Evolutionary conservation across 306 rosid genomes (phyloP).

Genomic region (Fagus sylvatica): DNA sequence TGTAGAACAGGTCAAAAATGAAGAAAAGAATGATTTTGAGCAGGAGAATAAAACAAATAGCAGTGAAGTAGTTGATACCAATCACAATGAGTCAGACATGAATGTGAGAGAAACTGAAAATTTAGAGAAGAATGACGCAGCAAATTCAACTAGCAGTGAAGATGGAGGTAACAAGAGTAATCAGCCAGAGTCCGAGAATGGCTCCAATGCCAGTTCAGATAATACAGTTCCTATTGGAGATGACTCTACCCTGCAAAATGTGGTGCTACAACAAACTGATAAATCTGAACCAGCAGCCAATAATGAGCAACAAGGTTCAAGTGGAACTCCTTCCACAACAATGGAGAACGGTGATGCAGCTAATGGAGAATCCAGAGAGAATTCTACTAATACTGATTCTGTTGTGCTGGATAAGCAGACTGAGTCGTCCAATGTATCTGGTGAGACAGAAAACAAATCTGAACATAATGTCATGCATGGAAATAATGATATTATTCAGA

Average conservation of each 20-base stretch:
- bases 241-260: conserved; percentile 36
- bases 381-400: conserved; percentile 23
- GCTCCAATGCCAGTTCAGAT: conserved; percentile 25
- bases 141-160: conserved; percentile 28
- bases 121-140: conserved; percentile 30
- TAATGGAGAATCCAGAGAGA: conserved; percentile 39
- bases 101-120: conserved; percentile 34
- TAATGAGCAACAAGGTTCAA: conserved; percentile 37
- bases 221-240: conserved; percentile 39
- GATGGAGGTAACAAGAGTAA: conserved; percentile 38
- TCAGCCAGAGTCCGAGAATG: conserved; percentile 33
- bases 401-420: background rate
- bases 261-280: conserved; percentile 25
- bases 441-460: background rate
- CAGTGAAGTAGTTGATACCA: conserved; percentile 21
- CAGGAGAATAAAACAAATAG: conserved; percentile 40
- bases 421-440: background rate
- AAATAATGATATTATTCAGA: conserved; percentile 22
- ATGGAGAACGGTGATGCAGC: conserved; percentile 32
- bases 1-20: conserved; percentile 45
- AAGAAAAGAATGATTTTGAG: conserved; percentile 47
- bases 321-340: conserved; percentile 29
- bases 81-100: conserved; percentile 32
- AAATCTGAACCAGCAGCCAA: conserved; percentile 31
- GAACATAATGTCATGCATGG: conserved; percentile 6